Base-by-base conservation (phyloP, 257 asterid genomes). In the Paulownia fortunei region DNA sequence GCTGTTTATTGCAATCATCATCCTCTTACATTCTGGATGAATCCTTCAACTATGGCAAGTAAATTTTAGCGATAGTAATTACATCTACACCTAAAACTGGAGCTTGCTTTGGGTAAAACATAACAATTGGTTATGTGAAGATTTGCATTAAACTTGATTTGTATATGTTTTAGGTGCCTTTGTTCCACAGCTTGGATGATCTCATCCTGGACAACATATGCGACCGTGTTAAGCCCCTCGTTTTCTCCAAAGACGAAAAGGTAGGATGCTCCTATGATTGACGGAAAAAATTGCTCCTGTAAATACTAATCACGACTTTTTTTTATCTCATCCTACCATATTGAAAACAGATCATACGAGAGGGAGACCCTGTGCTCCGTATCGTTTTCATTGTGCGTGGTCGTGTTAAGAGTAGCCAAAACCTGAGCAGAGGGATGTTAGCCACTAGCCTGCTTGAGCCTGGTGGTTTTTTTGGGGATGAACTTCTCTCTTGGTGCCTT, bases 131-230 rank as follows among this genome's bases (percentile, higher is more conserved):
- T 19, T 49, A 11, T 68, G 4, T 42, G 23, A 34, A 65, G 5
- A 11, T 16, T 54, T 61, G 6, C n/a, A 4, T 32, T 26, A 32
- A 62, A 1, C 27, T 39, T 56, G 37, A 61, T 21, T 16, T 65
- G 39, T 62, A 7, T 46, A 7, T 42, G 16, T 42, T 54, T 36
- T 85, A 95, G 97, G 98, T 94, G 16, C 98, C 98, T 16, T 78
- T 93, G 81, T 93, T 96, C 74, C 92, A 89, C 23, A 90, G 86
- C 83, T 72, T 96, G 88, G 97, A 93, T 74, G 98, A 90, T 86
- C 91, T 93, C 36, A 93, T 96, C 70, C 91, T 96, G 5, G 99
- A 96, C 87, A 96, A 96, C 69, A 93, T 96, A 16, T 96, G 99
- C 59, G 99, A 96, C 75, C 98, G 98, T 11, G 94, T 92, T 39